phyloP scores from a whole-genome alignment of 345 rosid species.

The Populus pruinosa region DNA sequence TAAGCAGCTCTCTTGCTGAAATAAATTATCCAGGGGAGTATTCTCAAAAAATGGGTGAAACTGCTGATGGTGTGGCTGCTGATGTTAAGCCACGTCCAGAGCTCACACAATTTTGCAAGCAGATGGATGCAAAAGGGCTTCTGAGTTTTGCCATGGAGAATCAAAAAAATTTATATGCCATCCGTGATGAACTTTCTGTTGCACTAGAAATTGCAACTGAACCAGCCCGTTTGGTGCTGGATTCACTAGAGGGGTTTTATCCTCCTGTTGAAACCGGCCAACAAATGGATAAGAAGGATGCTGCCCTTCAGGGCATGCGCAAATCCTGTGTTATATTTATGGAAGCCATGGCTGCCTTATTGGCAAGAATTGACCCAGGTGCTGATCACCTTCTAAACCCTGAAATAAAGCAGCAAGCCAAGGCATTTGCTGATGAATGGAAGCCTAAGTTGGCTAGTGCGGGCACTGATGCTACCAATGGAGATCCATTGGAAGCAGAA shows the following conservation, averaged over 20 bases:
- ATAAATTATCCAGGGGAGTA: conserved; percentile 38
- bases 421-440: conserved; percentile 69
- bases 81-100: conserved; percentile 48
- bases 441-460: conserved; percentile 52
- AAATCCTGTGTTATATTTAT: conserved; percentile 47
- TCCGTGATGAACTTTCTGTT: conserved; percentile 46
- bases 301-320: conserved; percentile 55
- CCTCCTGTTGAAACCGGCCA: conserved; percentile 40
- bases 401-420: conserved; percentile 62
- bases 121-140: conserved; percentile 66
- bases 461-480: conserved; percentile 48
- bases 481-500: conserved; percentile 55
- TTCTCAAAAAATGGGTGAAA: conserved; percentile 34
- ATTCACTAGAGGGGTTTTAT: conserved; percentile 53
- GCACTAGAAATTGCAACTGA: conserved; percentile 56
- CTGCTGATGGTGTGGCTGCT: conserved; percentile 34
- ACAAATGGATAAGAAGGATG: conserved; percentile 44
- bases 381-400: conserved; percentile 52
- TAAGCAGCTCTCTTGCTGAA: conserved; percentile 51
- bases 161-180: conserved; percentile 36
- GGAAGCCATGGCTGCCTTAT: conserved; percentile 50
- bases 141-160: conserved; percentile 45
- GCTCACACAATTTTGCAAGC: conserved; percentile 52
- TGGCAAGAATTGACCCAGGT: conserved; percentile 52
- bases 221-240: conserved; percentile 63